phyloP scores from a whole-genome alignment of 371 early-diverging fungal species.

The Mucor racemosus region DNA sequence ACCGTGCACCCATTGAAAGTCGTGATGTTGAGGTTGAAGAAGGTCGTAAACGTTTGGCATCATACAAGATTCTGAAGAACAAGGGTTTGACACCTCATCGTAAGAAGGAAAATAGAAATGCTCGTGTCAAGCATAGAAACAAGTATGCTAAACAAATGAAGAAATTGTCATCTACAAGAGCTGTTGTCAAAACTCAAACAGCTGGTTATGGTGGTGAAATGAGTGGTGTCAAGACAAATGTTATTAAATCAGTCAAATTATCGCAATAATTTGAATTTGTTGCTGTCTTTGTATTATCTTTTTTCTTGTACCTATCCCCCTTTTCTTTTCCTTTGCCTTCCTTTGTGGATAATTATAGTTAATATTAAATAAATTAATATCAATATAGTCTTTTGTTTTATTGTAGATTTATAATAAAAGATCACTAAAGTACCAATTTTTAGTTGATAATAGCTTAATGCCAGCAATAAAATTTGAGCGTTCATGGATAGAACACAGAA shows the following conservation, averaged over 20 bases:
- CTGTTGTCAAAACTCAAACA: constrained; percentile 66
- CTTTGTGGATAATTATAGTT: not conserved
- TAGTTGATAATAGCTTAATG: no score
- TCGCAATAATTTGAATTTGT: constrained; percentile 20
- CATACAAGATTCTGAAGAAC: constrained; percentile 93
- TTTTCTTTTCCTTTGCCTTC: not conserved
- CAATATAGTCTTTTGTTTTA: not conserved
- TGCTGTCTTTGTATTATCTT: not conserved
- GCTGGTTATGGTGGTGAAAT: constrained; percentile 89
- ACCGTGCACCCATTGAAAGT: constrained; percentile 43
- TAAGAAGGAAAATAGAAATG: constrained; percentile 93
- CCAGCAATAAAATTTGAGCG: no score
- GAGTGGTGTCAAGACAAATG: constrained; percentile 91
- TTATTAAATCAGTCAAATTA: constrained; percentile 81
- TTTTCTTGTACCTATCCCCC: constrained; percentile 17
- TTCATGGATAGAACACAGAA: no score
- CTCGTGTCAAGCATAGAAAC: constrained; percentile 90
- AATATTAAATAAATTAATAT: not conserved
- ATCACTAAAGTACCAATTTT: not conserved
- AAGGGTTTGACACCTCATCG: constrained; percentile 94
- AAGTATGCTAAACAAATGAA: constrained; percentile 91
- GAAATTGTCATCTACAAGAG: constrained; percentile 81
- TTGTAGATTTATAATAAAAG: not conserved
- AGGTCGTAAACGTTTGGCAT: constrained; percentile 80
- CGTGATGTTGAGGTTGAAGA: constrained; percentile 52